phyloP scores from a whole-genome alignment of 768 basidiomycete species.

The Amanita pseudoporphyria region DNA sequence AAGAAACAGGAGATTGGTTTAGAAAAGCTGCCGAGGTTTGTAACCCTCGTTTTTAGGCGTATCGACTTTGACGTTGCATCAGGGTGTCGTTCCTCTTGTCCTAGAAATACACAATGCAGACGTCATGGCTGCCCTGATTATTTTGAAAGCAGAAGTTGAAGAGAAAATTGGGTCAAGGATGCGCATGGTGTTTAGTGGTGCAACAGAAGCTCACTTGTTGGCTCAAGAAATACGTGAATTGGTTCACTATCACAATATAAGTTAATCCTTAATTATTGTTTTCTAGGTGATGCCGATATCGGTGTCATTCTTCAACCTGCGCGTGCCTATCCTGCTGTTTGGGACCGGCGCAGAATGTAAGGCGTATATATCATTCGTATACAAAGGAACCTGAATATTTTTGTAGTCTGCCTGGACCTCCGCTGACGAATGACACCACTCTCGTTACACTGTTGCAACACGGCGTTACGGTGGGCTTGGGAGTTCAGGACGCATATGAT shows the following conservation, averaged over 20 bases:
- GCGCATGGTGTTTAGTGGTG: conserved; percentile 54
- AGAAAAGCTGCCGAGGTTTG: conserved; percentile 44
- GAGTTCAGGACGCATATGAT: conserved; percentile 57
- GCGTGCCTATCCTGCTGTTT: conserved; percentile 59
- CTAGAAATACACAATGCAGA: conserved; percentile 62
- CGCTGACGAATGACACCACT: conserved; percentile 52
- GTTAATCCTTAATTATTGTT: conserved; percentile 1
- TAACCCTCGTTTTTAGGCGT: background rate
- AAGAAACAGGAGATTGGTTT: conserved; percentile 46
- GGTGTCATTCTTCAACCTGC: conserved; percentile 45
- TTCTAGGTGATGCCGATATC: conserved; percentile 34
- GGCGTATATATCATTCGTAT: conserved; percentile 13
- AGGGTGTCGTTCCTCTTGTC: conserved; percentile 61
- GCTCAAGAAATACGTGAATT: conserved; percentile 53
- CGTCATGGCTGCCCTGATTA: conserved; percentile 60
- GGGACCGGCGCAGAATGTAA: conserved; percentile 66
- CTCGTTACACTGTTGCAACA: conserved; percentile 55
- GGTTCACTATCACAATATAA: background rate
- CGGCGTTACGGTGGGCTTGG: conserved; percentile 77
- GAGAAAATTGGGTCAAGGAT: conserved; percentile 45
- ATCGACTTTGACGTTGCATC: conserved; percentile 5
- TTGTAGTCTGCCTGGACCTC: conserved; percentile 60
- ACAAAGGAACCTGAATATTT: conserved; percentile 6
- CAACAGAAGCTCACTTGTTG: conserved; percentile 53
- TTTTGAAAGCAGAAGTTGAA: conserved; percentile 61